A percentile compares a stretch with the other conserved stretches of the same genome.
These are phyloP conservation scores for Alloteropsis semialata DNA, from an alignment of 176 grass and related monocot species.

Conservation along the genomic window DNA sequence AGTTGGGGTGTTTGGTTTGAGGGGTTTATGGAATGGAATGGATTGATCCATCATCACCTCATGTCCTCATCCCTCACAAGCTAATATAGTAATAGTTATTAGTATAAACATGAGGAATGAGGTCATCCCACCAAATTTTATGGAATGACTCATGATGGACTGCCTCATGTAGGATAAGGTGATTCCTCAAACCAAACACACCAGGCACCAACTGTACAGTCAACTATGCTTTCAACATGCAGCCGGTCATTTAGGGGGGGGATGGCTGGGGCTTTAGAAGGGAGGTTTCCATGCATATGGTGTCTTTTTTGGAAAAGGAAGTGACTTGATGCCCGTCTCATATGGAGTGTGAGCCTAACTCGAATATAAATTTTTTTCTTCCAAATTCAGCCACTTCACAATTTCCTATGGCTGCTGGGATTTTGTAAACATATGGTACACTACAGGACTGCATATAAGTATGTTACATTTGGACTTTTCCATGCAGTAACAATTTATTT, in stretches of 20 bases:
- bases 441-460: not conserved
- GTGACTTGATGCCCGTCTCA: not conserved
- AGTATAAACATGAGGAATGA: too few relatives aligned
- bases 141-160: too few relatives aligned
- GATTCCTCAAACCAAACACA: too few relatives aligned
- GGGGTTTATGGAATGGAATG: too few relatives aligned
- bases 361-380: not conserved
- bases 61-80: too few relatives aligned
- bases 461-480: not conserved
- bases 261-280: not conserved
- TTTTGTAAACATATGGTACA: not conserved
- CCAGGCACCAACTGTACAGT: not conserved
- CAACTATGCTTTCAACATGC: not conserved
- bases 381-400: not conserved
- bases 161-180: too few relatives aligned
- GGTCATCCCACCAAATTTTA: too few relatives aligned
- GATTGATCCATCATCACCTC: too few relatives aligned
- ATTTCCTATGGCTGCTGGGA: not conserved
- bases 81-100: too few relatives aligned
- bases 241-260: not conserved
- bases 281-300: not conserved
- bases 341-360: not conserved
- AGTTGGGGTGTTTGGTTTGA: too few relatives aligned
- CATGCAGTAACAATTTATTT: not conserved
- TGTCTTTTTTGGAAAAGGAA: not conserved